Percentiles rank a stretch among this genome's conserved stretches.
Conservation (phyloP, 441 rosid species). For the Mallotus repandus region DNA sequence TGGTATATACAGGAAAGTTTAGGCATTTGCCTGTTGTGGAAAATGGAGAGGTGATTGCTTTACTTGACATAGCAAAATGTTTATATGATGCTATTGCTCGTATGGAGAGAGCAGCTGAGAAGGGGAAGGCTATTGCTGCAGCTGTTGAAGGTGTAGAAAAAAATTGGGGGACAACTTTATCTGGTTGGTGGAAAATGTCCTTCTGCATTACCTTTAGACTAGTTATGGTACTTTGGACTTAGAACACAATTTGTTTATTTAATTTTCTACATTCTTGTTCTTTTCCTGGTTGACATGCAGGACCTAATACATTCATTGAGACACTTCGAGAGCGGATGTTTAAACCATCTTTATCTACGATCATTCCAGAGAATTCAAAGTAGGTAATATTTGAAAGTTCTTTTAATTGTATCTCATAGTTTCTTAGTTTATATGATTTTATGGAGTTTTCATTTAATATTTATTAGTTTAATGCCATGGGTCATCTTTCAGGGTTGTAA, state of each 20-base stretch:
- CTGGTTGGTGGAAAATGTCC: constrained; percentile 51
- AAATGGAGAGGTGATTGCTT: constrained; percentile 96
- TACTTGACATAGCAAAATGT: constrained; percentile 94
- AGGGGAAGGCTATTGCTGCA: constrained; percentile 98
- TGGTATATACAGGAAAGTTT: constrained; percentile 66
- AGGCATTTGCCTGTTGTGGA: constrained; percentile 99
- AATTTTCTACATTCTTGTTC: background rate
- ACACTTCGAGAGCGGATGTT: constrained; percentile 91
- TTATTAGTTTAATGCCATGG: constrained; percentile 24
- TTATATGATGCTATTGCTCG: constrained; percentile 97
- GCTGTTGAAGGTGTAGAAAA: constrained; percentile 98
- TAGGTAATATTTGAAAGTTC: constrained; percentile 60
- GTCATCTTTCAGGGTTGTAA: constrained; percentile 66
- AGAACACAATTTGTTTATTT: background rate
- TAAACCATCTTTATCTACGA: constrained; percentile 81
- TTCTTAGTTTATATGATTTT: background rate
- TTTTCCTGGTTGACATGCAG: constrained; percentile 39
- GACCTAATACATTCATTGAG: constrained; percentile 81
- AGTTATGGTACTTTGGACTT: background rate
- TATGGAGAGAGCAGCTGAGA: constrained; percentile 98
- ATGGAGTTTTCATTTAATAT: background rate
- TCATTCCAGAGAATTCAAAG: constrained; percentile 88
- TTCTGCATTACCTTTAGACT: background rate
- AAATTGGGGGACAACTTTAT: constrained; percentile 74
- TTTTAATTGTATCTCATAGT: background rate